Conservation (phyloP, 2,329 filamentous ascomycete species). For the Trichoderma afroharzianum region DNA sequence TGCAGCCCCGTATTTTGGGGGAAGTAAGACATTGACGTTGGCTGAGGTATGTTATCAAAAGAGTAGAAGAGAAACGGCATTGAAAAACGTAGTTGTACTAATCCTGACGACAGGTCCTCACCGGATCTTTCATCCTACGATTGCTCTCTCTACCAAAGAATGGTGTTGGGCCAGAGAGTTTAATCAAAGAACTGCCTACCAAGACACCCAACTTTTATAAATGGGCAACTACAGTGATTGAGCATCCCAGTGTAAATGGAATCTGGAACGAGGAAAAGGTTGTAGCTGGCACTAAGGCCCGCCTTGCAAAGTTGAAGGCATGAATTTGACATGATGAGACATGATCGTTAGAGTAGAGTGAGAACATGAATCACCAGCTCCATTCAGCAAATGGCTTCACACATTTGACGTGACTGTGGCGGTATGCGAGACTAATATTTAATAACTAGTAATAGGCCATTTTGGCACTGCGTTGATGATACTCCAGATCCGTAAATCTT, state of each 20-base stretch:
- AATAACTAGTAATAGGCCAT: background rate
- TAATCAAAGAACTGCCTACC: conserved; percentile 45
- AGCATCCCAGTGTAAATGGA: conserved; percentile 62
- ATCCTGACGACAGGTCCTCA: conserved; percentile 46
- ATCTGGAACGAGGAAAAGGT: conserved; percentile 54
- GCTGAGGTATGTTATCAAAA: conserved; percentile 58
- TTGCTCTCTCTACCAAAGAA: conserved; percentile 53
- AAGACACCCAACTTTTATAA: conserved; percentile 63
- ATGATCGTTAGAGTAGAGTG: background rate
- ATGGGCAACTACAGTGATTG: conserved; percentile 60
- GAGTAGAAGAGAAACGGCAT: background rate
- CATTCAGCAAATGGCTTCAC: background rate
- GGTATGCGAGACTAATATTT: background rate
- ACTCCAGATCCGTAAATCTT: background rate
- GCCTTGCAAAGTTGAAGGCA: conserved; percentile 20
- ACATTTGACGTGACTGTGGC: background rate
- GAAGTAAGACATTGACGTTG: conserved; percentile 61
- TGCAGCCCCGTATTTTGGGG: conserved; percentile 60
- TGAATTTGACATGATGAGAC: background rate
- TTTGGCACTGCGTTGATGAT: background rate
- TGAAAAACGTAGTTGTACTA: background rate
- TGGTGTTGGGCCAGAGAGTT: conserved; percentile 47
- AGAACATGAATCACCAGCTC: background rate
- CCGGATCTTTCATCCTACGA: conserved; percentile 65
- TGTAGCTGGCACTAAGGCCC: conserved; percentile 21